These are phyloP conservation scores for Aphanomyces euteiches DNA, from an alignment of 352 stramenopile species.

Conservation along the genomic window DNA sequence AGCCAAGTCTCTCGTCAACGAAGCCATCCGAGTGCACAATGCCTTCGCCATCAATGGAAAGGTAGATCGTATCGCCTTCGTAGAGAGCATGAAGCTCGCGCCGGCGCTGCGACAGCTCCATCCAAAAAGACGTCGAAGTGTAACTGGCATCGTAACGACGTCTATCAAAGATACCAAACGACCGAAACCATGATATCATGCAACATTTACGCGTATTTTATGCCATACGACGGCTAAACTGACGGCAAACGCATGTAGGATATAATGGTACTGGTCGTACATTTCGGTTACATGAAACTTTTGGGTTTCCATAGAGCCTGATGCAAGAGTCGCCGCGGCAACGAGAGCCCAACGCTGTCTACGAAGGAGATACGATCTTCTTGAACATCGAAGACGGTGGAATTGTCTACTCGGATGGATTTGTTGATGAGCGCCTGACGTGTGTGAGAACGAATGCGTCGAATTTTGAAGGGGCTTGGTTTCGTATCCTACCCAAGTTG, in stretches of 20 bases:
- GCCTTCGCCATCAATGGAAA: constrained; percentile 16
- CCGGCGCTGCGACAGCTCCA: constrained; percentile 2
- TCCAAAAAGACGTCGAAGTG: not conserved
- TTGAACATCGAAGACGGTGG: constrained; percentile 11
- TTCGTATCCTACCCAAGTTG: constrained; percentile 15
- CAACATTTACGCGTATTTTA: not conserved
- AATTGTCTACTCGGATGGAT: constrained; percentile 17
- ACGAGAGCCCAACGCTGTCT: not conserved
- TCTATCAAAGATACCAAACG: not conserved
- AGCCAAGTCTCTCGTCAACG: constrained; percentile 22
- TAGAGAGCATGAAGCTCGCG: constrained; percentile 12
- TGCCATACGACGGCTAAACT: not conserved
- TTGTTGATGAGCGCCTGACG: constrained; percentile 23
- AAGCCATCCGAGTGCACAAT: constrained; percentile 26
- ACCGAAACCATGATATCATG: not conserved
- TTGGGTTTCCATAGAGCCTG: not conserved
- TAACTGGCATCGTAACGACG: not conserved
- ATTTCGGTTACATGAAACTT: not conserved
- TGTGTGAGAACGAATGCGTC: not conserved
- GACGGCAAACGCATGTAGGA: too few species aligned
- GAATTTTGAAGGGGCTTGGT: constrained; percentile 2
- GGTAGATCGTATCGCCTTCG: constrained; percentile 28
- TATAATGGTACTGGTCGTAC: not conserved
- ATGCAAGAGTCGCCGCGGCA: not conserved
- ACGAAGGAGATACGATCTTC: constrained; percentile 28